Evolutionary conservation across 2,329 filamentous ascomycete species (phyloP), one percentile per base, ranked within the genome.

Genomic region (Delphinella strobiligena): DNA sequence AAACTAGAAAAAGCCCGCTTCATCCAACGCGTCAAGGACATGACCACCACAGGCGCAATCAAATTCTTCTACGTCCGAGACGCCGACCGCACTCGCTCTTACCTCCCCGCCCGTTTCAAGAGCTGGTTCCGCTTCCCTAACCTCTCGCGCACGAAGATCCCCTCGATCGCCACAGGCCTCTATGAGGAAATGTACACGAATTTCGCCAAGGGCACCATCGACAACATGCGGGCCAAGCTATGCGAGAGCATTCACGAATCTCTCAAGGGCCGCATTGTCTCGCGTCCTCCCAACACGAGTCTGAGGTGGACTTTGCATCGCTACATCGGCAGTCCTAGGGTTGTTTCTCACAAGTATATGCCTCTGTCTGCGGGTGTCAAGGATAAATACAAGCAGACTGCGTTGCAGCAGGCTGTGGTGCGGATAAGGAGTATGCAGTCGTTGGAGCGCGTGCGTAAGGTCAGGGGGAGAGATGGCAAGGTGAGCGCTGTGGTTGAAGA

Each of bases 171-270:
- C 9, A 52, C 53, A 31, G 47, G 56, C 7, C 53, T 71, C n/a
- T 66, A 72, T 42, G 44, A 55, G 34, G 45, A 52, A 18, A 66
- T 72, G 61, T 71, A 70, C 50, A 58, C 49, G 17, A 56, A 62
- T 16, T 67, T 71, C 45, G 66, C 68, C 17, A 48, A 46, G 50
- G 69, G 63, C 49, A 58, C 54, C 19, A 42, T 52, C 22, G 34
- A 41, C 5, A 27, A 41, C n/a, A 36, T 56, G 15, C 40, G 52
- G 37, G 30, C 31, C 1, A 46, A 40, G 12, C 18, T 54, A 14
- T 48, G 37, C 38, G 39, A 50, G 11, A 53, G 51, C 7, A 29
- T 57, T 22, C 32, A 44, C 14, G 34, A 24, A 5, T 47, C 43
- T 5, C 43, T 56, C 43, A 41, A 63, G 51, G 16, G 58, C 53